Base-by-base conservation (phyloP, 2,329 filamentous ascomycete species). In the Colletotrichum abscissum region DNA sequence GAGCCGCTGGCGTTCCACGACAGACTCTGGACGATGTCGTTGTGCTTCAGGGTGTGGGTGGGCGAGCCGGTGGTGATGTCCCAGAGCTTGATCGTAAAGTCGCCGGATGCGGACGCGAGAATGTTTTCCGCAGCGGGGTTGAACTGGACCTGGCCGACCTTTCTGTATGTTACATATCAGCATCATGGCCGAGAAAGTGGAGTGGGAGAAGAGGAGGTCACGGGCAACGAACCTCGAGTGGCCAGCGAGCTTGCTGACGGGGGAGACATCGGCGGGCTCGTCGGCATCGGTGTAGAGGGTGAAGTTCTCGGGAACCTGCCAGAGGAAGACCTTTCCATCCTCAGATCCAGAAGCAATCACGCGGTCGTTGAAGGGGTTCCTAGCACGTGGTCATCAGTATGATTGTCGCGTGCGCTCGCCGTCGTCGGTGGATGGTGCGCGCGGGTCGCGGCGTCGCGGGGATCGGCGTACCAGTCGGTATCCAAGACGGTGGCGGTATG, bases 131-230 rank as follows among this genome's bases (percentile, higher is more conserved):
- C 97, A 55, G 96, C 92, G 64, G 97, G 95, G 86, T 99, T 98
- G 89, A 98, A 99, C 67, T 98, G 91, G 77, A 99, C 96, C 84
- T 99, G 97, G 74, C 97, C 97, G 76, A 99, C 95, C 86, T 99
- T 99, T 84, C 96, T 97, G 82, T 74, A 70, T 19, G 33, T 14
- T 57, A 56, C 4, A 26, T 16, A 67, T 73, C 70, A 38, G 52
- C 28, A 11, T 2, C 58, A 19, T 28, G 75, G n/a, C 64, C 26
- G 46, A 33, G 11, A 19, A 19, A 14, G 16, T 19, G 24, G 30
- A 55, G 42, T 24, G 28, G 24, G 28, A 30, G 58, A 73, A 9
- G 4, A n/a, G 4, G 11, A 46, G 7, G 67, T 35, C 33, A 72
- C 76, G 26, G 35, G 54, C 49, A 35, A 65, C 70, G 67, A 85